Evolutionary conservation across 2,329 filamentous ascomycete genomes (phyloP).

Genomic region (Fusarium vanettenii): DNA sequence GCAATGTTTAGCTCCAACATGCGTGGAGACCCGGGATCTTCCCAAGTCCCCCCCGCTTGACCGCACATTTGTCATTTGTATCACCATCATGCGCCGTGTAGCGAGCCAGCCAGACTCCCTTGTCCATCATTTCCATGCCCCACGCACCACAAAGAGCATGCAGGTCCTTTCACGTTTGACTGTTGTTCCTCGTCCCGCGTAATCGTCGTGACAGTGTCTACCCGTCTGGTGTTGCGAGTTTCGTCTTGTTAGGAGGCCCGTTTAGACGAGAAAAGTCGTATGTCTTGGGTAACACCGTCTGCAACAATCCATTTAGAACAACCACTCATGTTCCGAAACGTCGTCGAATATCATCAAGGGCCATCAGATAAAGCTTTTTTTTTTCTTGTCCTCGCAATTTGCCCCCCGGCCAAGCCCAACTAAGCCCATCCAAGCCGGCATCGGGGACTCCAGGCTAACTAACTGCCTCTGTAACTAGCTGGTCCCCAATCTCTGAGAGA

Average conservation of each 20-base stretch:
- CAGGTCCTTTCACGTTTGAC: slow-evolving; percentile 12
- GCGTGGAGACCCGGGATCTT: neutral
- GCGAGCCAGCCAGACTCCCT: neutral
- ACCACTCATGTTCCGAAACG: neutral
- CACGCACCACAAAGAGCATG: slow-evolving; percentile 35
- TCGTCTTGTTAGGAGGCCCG: neutral
- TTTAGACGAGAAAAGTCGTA: neutral
- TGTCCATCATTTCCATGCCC: slow-evolving; percentile 7
- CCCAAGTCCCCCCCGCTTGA: neutral
- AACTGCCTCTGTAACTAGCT: neutral
- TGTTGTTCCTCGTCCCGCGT: neutral
- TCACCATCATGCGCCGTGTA: neutral
- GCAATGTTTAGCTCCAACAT: slow-evolving; percentile 13
- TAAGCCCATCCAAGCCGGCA: slow-evolving; percentile 5
- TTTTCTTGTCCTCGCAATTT: neutral
- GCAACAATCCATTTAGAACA: neutral
- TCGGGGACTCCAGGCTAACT: neutral
- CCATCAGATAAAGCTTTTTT: slow-evolving; percentile 12
- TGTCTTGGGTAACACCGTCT: neutral
- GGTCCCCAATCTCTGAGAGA: neutral
- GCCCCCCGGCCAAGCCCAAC: neutral
- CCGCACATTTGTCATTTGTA: slow-evolving; percentile 11
- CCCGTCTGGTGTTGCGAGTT: neutral
- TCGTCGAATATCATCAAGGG: neutral
- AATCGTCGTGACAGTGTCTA: neutral